Conservation (phyloP, 2,329 filamentous ascomycete genomes). For the Madurella fahalii region DNA sequence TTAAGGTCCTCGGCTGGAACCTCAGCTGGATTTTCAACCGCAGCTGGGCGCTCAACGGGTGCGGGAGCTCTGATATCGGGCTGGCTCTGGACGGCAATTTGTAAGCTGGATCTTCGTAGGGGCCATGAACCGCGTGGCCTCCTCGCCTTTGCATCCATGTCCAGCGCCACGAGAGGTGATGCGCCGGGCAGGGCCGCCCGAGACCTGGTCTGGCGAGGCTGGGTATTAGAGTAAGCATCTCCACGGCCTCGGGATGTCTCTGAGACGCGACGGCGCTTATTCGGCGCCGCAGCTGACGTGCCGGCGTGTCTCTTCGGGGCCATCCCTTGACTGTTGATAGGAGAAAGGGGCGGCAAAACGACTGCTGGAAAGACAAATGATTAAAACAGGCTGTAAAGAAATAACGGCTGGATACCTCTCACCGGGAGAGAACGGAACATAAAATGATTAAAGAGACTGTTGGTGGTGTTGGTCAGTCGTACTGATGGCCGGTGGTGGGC, state of each 20-base stretch:
- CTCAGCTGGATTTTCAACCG: background rate
- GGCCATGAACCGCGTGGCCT: background rate
- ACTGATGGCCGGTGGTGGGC: background rate
- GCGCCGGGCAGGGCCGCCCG: background rate
- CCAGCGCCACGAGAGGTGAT: background rate
- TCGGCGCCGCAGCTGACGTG: background rate
- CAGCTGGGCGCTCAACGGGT: background rate
- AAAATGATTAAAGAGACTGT: background rate
- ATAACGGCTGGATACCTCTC: background rate
- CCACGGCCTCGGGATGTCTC: background rate
- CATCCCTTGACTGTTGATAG: background rate
- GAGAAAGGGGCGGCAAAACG: background rate
- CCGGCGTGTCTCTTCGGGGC: background rate
- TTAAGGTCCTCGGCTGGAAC: background rate
- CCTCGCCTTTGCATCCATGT: background rate
- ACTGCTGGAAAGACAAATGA: background rate
- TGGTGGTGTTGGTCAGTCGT: background rate
- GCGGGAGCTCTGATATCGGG: background rate
- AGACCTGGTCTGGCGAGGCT: constrained; percentile 4
- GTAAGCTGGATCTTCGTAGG: background rate
- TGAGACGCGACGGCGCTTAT: background rate
- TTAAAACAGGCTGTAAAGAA: background rate
- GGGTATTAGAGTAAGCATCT: background rate
- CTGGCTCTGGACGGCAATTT: background rate
- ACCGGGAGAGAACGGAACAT: background rate